Base-by-base conservation (phyloP, 208 protist genomes). In the Lotmaria passim region DNA sequence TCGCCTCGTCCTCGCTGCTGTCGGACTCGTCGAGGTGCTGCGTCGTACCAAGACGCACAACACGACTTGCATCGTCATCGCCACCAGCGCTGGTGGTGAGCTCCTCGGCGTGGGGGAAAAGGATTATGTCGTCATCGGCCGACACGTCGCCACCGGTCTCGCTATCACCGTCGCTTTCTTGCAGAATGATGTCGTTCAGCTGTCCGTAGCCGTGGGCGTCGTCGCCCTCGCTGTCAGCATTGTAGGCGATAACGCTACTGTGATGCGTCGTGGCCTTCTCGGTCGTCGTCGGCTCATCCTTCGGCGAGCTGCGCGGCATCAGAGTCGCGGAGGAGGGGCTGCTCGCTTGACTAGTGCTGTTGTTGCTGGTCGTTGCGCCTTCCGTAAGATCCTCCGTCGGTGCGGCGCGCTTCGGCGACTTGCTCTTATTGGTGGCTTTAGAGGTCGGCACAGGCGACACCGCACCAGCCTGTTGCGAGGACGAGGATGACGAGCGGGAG, bases 1-100 rank as follows among this genome's bases (percentile, higher is more conserved):
- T 85, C 10, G 83, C 87, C 59, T 96, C 90, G 53, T 96, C 93
- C 62, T 98, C 94, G 74, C 89, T 95, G 65, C 89, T 95, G 79
- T 96, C 92, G 19, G 75, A 85, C 74, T 96, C 89, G 7, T 94
- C 89, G 12, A 93, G 67, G 39, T 88, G 82, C 76, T 95, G 89
- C 14, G 72, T 85, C 17, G 80, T 86, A 17, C 92, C 92, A 11
- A 96, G 66, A 21, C 81, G 87, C 52, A 96, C 74, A 23, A 93
- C 65, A 21, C 33, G 34, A 11, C 48, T 57, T 21, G 65, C 51
- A 8, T 48, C 56, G 21, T 56, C 33, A 19, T 63, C 0, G 21
- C 44, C 55, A 0, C 55, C 30, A 7, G 62, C 62, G n/a, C 55
- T 56, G 14, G 11, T 57, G 3, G 50, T 31, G 3, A 96, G 75